phyloP scores from a whole-genome alignment of 495 filamentous ascomycete species.

The Wilcoxina mikolae region DNA sequence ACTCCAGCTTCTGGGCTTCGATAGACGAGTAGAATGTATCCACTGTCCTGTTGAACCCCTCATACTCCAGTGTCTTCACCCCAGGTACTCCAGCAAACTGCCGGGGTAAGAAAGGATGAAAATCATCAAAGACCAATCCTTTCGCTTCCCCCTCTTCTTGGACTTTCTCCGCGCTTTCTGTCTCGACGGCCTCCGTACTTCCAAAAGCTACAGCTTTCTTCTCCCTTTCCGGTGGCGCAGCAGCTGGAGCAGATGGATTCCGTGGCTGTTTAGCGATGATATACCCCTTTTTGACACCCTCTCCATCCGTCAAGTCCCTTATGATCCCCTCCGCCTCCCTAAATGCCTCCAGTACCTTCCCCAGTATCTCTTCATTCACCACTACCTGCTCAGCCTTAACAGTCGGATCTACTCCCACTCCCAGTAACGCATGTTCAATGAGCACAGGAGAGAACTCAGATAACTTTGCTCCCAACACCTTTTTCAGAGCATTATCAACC shows the following conservation, averaged over 20 bases:
- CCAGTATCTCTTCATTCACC: conserved; percentile 46
- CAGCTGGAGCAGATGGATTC: no score
- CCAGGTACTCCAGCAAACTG: conserved; percentile 60
- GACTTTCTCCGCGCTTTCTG: conserved; percentile 32
- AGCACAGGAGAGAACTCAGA: conserved; percentile 75
- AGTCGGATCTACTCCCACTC: conserved; percentile 49
- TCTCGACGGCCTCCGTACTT: conserved; percentile 28
- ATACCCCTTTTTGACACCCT: conserved; percentile 50
- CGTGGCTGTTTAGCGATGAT: conserved; percentile 62
- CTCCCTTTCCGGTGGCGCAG: background rate
- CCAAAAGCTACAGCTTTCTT: conserved; percentile 17
- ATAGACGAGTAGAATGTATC: conserved; percentile 95
- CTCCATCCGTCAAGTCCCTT: conserved; percentile 36
- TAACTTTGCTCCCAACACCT: conserved; percentile 64
- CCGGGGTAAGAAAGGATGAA: conserved; percentile 78
- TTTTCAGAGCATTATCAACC: conserved; percentile 55
- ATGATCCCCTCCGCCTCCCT: conserved; percentile 51
- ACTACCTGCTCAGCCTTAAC: conserved; percentile 53
- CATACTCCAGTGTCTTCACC: conserved; percentile 53
- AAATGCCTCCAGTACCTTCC: conserved; percentile 48
- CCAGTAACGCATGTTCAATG: conserved; percentile 68
- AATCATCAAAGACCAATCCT: conserved; percentile 70
- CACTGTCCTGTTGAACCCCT: conserved; percentile 79
- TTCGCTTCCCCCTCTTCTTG: conserved; percentile 22
- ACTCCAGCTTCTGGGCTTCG: conserved; percentile 84